Conservation (phyloP, 495 filamentous ascomycete genomes). For the Annulohypoxylon stygium region DNA sequence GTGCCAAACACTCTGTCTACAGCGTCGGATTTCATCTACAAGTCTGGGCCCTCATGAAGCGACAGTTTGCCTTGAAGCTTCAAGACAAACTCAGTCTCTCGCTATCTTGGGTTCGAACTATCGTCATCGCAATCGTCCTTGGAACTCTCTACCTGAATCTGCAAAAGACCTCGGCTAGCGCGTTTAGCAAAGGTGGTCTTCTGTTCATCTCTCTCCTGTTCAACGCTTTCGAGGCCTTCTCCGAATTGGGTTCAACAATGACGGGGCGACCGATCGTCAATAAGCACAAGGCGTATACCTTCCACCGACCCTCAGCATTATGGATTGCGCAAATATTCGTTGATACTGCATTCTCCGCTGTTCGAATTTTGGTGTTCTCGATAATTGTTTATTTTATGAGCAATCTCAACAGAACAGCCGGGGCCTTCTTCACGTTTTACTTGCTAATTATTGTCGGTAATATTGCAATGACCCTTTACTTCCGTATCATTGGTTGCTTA, state of each 20-base stretch:
- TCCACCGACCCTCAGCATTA: conserved; percentile 81
- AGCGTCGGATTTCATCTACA: conserved; percentile 83
- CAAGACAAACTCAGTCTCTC: conserved; percentile 83
- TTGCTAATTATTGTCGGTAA: conserved; percentile 78
- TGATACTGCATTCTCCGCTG: conserved; percentile 77
- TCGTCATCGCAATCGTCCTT: conserved; percentile 80
- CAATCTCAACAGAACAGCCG: conserved; percentile 72
- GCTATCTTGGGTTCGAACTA: conserved; percentile 81
- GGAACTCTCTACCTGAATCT: conserved; percentile 83
- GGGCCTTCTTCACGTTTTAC: conserved; percentile 84
- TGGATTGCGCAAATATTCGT: conserved; percentile 85
- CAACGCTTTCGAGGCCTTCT: conserved; percentile 84
- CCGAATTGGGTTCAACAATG: conserved; percentile 79
- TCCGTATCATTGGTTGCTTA: conserved; percentile 81
- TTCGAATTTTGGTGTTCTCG: conserved; percentile 76
- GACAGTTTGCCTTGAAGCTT: conserved; percentile 86
- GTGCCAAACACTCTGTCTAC: conserved; percentile 79
- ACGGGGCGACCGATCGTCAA: conserved; percentile 79
- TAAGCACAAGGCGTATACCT: conserved; percentile 83
- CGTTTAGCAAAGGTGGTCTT: conserved; percentile 82
- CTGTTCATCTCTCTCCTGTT: conserved; percentile 81
- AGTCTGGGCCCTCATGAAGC: conserved; percentile 83
- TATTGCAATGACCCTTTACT: conserved; percentile 82
- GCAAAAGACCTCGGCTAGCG: conserved; percentile 73
- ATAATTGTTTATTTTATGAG: conserved; percentile 88